These are phyloP conservation scores for Leccinum pellstonianum DNA, from an alignment of 768 basidiomycete species.

Conservation along the genomic window DNA sequence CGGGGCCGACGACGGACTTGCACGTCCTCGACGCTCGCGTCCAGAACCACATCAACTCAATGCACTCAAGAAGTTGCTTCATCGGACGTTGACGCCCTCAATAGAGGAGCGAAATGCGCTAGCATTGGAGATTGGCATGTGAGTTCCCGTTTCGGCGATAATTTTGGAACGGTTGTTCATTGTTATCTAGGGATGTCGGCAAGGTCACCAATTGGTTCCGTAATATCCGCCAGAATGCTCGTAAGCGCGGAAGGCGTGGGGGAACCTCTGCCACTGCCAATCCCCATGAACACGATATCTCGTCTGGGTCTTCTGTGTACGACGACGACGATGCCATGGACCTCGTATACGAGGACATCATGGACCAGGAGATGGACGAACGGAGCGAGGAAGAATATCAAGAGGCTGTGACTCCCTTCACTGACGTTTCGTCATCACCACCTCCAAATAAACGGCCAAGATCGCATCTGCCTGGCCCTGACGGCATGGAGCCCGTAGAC, in stretches of 20 bases:
- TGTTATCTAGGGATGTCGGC: constrained; percentile 60
- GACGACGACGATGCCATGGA: constrained; percentile 50
- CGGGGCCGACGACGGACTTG: constrained; percentile 34
- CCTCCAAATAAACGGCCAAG: constrained; percentile 33
- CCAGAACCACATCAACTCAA: constrained; percentile 79
- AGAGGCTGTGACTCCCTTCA: constrained; percentile 73
- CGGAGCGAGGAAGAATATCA: constrained; percentile 70
- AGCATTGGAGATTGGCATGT: constrained; percentile 78
- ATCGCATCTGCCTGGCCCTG: constrained; percentile 32
- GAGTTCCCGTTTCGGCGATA: constrained; percentile 27
- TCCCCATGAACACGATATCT: constrained; percentile 48
- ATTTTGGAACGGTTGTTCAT: constrained; percentile 9
- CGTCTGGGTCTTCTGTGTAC: constrained; percentile 51
- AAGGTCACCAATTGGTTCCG: constrained; percentile 91
- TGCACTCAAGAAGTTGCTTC: constrained; percentile 68
- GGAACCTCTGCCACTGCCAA: constrained; percentile 34
- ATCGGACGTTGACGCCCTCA: constrained; percentile 67
- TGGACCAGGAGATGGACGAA: constrained; percentile 49
- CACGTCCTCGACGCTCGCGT: constrained; percentile 67
- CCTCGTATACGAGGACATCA: constrained; percentile 41
- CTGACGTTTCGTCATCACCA: constrained; percentile 46
- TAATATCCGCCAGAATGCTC: constrained; percentile 77
- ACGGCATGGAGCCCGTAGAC: constrained; percentile 32
- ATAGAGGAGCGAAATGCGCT: constrained; percentile 77
- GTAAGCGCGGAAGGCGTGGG: constrained; percentile 62